Conservation (phyloP, 805 yeast species). For the Naumovozyma castellii region DNA sequence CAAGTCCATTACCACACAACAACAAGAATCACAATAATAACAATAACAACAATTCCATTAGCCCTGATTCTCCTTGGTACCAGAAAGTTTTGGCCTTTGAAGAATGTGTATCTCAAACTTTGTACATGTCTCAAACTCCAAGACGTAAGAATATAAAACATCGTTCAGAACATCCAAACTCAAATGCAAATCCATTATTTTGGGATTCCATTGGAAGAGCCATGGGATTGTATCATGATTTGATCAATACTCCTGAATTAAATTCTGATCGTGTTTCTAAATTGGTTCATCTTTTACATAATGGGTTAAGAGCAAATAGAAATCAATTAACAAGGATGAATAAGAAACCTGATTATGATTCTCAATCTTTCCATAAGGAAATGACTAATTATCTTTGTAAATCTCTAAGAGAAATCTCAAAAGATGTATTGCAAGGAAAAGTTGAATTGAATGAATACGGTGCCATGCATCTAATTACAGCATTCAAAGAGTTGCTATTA, state of each 20-base stretch:
- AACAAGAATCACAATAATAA: slow-evolving; percentile 5
- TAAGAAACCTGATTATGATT: slow-evolving; percentile 52
- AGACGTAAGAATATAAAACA: slow-evolving; percentile 25
- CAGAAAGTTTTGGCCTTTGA: slow-evolving; percentile 44
- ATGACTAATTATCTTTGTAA: slow-evolving; percentile 41
- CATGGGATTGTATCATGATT: slow-evolving; percentile 41
- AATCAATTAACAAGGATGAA: slow-evolving; percentile 44
- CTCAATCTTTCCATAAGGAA: slow-evolving; percentile 46
- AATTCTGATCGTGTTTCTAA: slow-evolving; percentile 39
- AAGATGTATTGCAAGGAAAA: slow-evolving; percentile 38
- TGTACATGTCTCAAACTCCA: slow-evolving; percentile 30
- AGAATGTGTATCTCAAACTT: slow-evolving; percentile 35
- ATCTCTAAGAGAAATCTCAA: slow-evolving; percentile 44
- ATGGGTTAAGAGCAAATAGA: slow-evolving; percentile 48
- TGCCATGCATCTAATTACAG: slow-evolving; percentile 47
- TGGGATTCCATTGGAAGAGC: slow-evolving; percentile 46
- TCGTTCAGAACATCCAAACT: slow-evolving; percentile 29
- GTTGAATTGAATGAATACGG: slow-evolving; percentile 43
- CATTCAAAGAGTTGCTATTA: slow-evolving; percentile 51
- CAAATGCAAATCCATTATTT: slow-evolving; percentile 37
- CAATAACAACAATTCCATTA: slow-evolving; percentile 14
- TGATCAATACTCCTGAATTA: slow-evolving; percentile 40
- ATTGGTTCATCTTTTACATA: slow-evolving; percentile 43
- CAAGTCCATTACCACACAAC: not conserved
- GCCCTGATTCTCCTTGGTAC: slow-evolving; percentile 38